Evolutionary conservation across 2,329 filamentous ascomycete species (phyloP), one percentile per base, ranked within the genome.

Genomic region (Aspergillus fischeri): DNA sequence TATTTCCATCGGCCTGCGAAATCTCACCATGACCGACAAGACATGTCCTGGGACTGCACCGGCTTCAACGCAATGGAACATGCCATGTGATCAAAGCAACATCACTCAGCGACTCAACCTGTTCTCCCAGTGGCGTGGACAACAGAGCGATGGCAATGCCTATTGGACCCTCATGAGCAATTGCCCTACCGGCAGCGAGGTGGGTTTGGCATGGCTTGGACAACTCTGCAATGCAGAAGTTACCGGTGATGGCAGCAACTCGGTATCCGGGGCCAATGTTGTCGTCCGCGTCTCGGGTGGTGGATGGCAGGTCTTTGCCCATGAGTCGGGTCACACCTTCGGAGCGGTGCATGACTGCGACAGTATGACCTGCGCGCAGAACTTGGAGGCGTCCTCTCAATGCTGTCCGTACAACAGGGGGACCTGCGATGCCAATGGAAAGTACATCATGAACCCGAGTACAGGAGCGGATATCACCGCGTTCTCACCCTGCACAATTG

Each of bases 381-480:
- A 83, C 21, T 83, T 84, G 1, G 81, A 86, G 62, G 80, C 75
- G 54, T 78, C 84, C 1, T 85, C 86, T 45, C 83, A 86, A 69
- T 99, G 94, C 74, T 99, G 94, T 66, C 94, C 92, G 0, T 79
- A 96, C 7, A 89, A 81, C 64, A 68, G 78, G 8, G 72, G 60
- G 45, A 81, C 77, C 0, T 99, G 94, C 73, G 81, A 95, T 73
- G 94, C 94, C 24, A 78, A 81, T 45, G 87, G 84, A n/a, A 75
- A 82, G 58, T 99, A 86, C 76, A 92, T 99, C 74, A 99, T 99
- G 94, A 97, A 97, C 71, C 94, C 94, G 0, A 94, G 90, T 10
- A 94, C 93, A 1, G 83, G 82, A 11, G 72, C 80, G 8, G 83
- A 85, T 56, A 91, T 97, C 70, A 88, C 82, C 0, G 78, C 82